Evolutionary conservation across 2,329 filamentous ascomycete species (phyloP), one percentile per base, ranked within the genome.

Genomic region (Raffaelea albimanens): DNA sequence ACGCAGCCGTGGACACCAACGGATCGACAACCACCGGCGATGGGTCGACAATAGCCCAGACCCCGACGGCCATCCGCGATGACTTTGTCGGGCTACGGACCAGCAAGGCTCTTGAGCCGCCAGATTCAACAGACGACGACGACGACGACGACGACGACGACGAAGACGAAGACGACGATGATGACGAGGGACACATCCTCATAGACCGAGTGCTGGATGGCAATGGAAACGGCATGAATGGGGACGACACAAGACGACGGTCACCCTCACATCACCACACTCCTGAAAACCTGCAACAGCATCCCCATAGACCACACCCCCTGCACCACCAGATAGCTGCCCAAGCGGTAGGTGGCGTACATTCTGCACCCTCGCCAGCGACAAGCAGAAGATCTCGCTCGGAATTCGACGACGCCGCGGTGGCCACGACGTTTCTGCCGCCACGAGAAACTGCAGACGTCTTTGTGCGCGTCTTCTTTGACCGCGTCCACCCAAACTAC

Each of bases 401-500:
- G 8, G 48, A 52, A n/a, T 21, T 20, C 14, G 49, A 49, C 18
- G 52, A 52, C n/a, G 48, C 45, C 2, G 43, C 50, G 2, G 44
- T 44, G 40, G 40, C 42, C 1, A 40, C 42, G 5, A 38, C 46
- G 2, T 50, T 54, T 33, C 22, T 54, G n/a, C 52, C 52, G 7
- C 41, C 41, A 3, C 48, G 50, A 10, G 52, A 54, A 21, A 52
- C 48, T 1, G 52, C 52, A 31, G 46, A 54, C 43, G 40, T 52
- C 3, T 54, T 54, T 19, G 50, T 54, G 31, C 47, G 48, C 25
- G 43, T 52, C 38, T 54, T 54, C 45, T 54, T 54, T n/a, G 52
- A 54, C 31, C 48, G 46, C 29, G 45, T 54, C 16, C 50, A 54
- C 29, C 52, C 52, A 23, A 52, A 52, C 50, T 52, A 50, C 40